These are phyloP conservation scores for Ganoderma leucocontextum DNA, from an alignment of 1,284 basidiomycete species.

Conservation along the genomic window DNA sequence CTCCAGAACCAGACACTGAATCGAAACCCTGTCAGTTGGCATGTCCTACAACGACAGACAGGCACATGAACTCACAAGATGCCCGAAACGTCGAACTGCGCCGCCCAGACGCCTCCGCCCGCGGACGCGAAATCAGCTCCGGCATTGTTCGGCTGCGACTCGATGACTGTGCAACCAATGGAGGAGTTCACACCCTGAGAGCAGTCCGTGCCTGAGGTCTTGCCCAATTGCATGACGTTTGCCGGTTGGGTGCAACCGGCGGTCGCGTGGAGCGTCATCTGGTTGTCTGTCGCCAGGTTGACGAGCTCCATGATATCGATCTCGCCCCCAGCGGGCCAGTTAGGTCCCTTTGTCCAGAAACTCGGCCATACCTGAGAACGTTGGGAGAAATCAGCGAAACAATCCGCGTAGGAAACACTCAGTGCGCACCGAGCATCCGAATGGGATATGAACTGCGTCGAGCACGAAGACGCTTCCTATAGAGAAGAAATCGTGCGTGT, in stretches of 20 bases:
- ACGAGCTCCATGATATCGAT: slow-evolving; percentile 63
- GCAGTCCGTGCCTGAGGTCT: slow-evolving; percentile 49
- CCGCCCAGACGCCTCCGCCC: slow-evolving; percentile 72
- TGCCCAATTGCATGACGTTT: slow-evolving; percentile 48
- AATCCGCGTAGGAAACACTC: background rate
- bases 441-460: slow-evolving; percentile 56
- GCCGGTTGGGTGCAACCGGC: slow-evolving; percentile 43
- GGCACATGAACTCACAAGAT: slow-evolving; percentile 34
- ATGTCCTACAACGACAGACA: background rate
- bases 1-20: slow-evolving; percentile 73
- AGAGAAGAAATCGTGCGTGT: slow-evolving; percentile 57
- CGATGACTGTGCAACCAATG: slow-evolving; percentile 28
- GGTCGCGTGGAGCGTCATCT: slow-evolving; percentile 56
- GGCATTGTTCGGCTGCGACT: slow-evolving; percentile 53
- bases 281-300: slow-evolving; percentile 52
- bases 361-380: slow-evolving; percentile 52
- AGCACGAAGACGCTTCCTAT: slow-evolving; percentile 57
- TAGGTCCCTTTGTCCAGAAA: slow-evolving; percentile 61
- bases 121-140: slow-evolving; percentile 60
- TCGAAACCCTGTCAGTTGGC: slow-evolving; percentile 6
- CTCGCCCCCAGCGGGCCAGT: slow-evolving; percentile 65
- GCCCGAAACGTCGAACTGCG: slow-evolving; percentile 66
- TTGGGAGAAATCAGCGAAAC: background rate
- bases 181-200: slow-evolving; percentile 61
- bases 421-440: slow-evolving; percentile 53